Evolutionary conservation across 2,329 filamentous ascomycete genomes (phyloP), one percentile per base, ranked within the genome.

Genomic region (Exophiala mesophila): DNA sequence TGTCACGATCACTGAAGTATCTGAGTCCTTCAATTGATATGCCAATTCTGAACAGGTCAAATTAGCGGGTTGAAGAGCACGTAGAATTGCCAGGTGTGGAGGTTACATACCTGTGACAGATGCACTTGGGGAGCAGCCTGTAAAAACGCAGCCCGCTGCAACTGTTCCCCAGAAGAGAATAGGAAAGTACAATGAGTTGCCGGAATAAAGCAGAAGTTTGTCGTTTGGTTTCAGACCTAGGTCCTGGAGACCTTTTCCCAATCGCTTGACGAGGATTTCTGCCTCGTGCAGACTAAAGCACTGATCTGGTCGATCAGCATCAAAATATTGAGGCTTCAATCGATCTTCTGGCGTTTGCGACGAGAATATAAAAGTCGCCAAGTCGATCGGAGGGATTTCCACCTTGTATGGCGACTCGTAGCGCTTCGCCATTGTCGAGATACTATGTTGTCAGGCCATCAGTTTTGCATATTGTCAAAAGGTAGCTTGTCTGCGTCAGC

Each of bases 51-150:
- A 48, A 5, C 59, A 26, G 12, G 23, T 26, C 23, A 26, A 26
- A 26, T 7, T n/a, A n/a, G n/a, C n/a, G n/a, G n/a, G n/a, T n/a
- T n/a, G n/a, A n/a, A n/a, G n/a, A n/a, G n/a, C 56, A 23, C 23
- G 7, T 29, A 8, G 36, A 20, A n/a, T 29, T 8, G 19, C 7
- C 23, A 13, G 29, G 33, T 4, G 3, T 6, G n/a, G n/a, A 29
- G 33, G 19, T 13, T 12, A 43, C 43, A 16, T 17, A 49, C 46
- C 46, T 3, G 30, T 26, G 10, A 17, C 36, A 4, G 42, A 67
- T 70, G 47, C 69, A 73, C n/a, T 64, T 60, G 3, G 68, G 61
- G 45, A 74, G 74, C 8, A 70, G 64, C 13, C 71, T 71, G 48
- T 71, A 56, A 71, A 74, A 19, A 70, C 59, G 38, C 68, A 70